Evolutionary conservation across 108 stramenopile genomes (phyloP).

Genomic region (Skeletonema menzelii): DNA sequence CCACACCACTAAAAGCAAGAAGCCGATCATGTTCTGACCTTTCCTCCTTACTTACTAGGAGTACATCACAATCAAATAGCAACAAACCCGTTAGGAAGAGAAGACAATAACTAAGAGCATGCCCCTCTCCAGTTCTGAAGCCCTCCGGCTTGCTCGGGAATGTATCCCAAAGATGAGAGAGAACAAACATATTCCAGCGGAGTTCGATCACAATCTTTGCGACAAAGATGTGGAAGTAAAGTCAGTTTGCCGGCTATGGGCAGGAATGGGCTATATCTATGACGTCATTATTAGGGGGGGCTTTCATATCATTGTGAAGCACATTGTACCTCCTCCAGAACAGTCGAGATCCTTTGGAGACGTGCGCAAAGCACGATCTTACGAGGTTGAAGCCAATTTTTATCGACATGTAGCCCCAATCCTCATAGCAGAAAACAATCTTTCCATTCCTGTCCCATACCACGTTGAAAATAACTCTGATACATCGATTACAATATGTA

Average conservation of each 20-base stretch:
- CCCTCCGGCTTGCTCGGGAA: not conserved
- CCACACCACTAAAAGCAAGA: too few species aligned
- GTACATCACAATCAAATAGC: too few species aligned
- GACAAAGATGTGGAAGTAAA: not conserved
- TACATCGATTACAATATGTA: slow-evolving; percentile 47
- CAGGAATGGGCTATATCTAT: slow-evolving; percentile 77
- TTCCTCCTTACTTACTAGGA: too few species aligned
- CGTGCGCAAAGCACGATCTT: slow-evolving; percentile 61
- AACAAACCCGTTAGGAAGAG: too few species aligned
- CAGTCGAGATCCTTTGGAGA: slow-evolving; percentile 53
- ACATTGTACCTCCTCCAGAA: slow-evolving; percentile 41
- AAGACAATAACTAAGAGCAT: not conserved
- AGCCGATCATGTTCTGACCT: too few species aligned
- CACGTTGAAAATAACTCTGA: slow-evolving; percentile 42
- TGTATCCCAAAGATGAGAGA: not conserved
- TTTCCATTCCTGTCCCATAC: slow-evolving; percentile 44
- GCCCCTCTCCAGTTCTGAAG: not conserved
- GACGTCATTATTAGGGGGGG: slow-evolving; percentile 19
- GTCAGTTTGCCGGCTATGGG: slow-evolving; percentile 47
- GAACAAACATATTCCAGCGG: not conserved
- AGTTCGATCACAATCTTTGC: not conserved
- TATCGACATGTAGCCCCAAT: slow-evolving; percentile 48
- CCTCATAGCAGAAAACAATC: slow-evolving; percentile 11
- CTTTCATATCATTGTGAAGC: slow-evolving; percentile 55
- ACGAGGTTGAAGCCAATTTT: slow-evolving; percentile 71